These are phyloP conservation scores for Pseudocercospora cruenta DNA, from an alignment of 2,329 filamentous ascomycete genomes.

Conservation along the genomic window DNA sequence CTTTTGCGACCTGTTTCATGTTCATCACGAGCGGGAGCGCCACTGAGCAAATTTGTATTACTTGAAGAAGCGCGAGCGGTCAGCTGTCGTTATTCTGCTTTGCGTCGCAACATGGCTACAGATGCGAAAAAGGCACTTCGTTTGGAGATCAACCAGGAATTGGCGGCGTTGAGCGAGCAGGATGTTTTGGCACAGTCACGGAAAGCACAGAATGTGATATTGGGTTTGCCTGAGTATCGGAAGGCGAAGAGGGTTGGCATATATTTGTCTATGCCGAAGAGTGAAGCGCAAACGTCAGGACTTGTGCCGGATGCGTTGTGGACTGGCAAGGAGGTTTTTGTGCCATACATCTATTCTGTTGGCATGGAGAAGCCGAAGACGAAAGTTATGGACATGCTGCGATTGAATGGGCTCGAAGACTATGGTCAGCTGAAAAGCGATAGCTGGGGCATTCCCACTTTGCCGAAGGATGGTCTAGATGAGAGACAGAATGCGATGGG, in stretches of 20 bases:
- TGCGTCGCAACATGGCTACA: conserved; percentile 24
- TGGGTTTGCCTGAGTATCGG: conserved; percentile 72
- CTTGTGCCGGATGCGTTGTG: conserved; percentile 81
- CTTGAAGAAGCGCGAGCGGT: neutral
- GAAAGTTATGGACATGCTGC: conserved; percentile 93
- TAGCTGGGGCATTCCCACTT: conserved; percentile 92
- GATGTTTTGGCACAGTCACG: conserved; percentile 71
- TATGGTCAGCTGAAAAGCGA: conserved; percentile 77
- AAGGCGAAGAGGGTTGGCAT: conserved; percentile 77
- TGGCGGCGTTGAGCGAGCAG: conserved; percentile 65
- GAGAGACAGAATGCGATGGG: conserved; percentile 74
- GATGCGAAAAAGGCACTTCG: conserved; percentile 76
- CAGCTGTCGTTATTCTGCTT: neutral
- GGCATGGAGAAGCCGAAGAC: conserved; percentile 44
- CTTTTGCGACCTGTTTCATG: conserved; percentile 1
- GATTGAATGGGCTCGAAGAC: conserved; percentile 71
- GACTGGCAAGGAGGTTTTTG: conserved; percentile 81
- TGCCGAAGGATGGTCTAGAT: conserved; percentile 66
- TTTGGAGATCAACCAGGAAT: conserved; percentile 66
- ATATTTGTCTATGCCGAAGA: conserved; percentile 89
- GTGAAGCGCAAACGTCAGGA: conserved; percentile 80
- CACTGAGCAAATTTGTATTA: neutral
- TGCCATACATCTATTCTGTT: conserved; percentile 71
- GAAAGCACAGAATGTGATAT: conserved; percentile 66
- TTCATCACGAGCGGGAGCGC: too few relatives aligned